phyloP scores from a whole-genome alignment of 768 basidiomycete genomes.

The Podaxis sp. region DNA sequence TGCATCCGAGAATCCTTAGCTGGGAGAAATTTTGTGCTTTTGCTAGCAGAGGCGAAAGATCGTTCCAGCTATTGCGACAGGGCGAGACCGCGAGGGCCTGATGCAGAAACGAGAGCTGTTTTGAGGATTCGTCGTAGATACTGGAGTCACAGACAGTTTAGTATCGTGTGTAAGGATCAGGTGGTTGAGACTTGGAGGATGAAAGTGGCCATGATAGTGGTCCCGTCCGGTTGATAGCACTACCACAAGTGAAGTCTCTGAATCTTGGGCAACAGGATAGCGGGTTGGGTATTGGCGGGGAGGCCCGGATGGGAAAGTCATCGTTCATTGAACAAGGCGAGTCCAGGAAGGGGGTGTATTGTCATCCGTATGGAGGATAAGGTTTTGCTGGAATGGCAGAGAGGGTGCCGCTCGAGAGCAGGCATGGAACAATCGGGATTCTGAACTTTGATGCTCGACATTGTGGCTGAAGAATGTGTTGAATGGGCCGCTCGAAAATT shows the following conservation, averaged over 20 bases:
- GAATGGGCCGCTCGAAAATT: constrained; percentile 14
- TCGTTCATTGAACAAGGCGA: constrained; percentile 19
- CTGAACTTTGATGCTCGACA: constrained; percentile 18
- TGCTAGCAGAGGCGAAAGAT: constrained; percentile 11
- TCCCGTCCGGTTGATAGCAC: constrained; percentile 18
- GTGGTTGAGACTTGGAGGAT: constrained; percentile 17
- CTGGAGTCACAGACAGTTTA: constrained; percentile 4
- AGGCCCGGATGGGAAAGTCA: constrained; percentile 21
- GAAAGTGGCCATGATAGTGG: constrained; percentile 20
- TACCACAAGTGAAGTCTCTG: constrained; percentile 18
- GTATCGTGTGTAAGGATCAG: constrained; percentile 17
- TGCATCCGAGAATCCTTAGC: neutral
- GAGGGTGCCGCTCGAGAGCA: constrained; percentile 15
- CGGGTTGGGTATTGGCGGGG: constrained; percentile 13
- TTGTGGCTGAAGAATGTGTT: constrained; percentile 18
- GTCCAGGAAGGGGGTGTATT: constrained; percentile 19
- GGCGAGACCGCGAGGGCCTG: constrained; percentile 15
- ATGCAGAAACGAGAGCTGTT: constrained; percentile 18
- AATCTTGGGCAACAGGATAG: constrained; percentile 20
- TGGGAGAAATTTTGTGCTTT: neutral
- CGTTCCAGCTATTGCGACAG: constrained; percentile 18
- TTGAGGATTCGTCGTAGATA: constrained; percentile 15
- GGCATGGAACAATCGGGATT: constrained; percentile 15
- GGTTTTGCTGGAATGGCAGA: constrained; percentile 18
- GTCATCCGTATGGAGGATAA: constrained; percentile 8